Conservation (phyloP, 208 protist species). For the Leishmania guyanensis region DNA sequence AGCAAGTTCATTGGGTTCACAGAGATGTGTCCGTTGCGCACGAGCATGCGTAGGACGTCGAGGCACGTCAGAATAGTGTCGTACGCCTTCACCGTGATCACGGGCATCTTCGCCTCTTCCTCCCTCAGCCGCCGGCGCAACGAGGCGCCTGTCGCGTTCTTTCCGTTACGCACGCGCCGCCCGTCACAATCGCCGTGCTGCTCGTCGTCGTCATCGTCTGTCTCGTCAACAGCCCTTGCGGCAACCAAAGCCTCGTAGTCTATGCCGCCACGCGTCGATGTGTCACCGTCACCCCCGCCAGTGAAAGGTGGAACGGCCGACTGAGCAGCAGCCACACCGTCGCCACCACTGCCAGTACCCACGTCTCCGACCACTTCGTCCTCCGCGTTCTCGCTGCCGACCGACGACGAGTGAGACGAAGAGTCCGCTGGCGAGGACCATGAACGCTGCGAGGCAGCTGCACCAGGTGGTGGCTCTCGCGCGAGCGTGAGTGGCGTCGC, state of each 20-base stretch:
- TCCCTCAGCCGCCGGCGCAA: slow-evolving; percentile 8
- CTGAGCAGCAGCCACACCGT: neutral
- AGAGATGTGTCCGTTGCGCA: slow-evolving; percentile 31
- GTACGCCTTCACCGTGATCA: slow-evolving; percentile 51
- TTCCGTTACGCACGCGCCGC: neutral
- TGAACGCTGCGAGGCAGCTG: neutral
- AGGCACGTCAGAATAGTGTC: slow-evolving; percentile 55
- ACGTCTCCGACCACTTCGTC: neutral
- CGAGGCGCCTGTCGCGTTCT: slow-evolving; percentile 2
- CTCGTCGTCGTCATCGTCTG: neutral
- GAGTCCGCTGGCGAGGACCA: neutral
- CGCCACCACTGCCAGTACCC: neutral
- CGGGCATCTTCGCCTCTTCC: slow-evolving; percentile 23
- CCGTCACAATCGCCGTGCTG: neutral
- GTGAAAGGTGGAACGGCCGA: neutral
- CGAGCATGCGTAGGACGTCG: slow-evolving; percentile 46
- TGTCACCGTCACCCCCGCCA: neutral
- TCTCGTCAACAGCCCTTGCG: neutral
- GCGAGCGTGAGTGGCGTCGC: neutral
- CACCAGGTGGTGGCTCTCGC: neutral
- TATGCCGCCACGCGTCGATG: slow-evolving; percentile 19
- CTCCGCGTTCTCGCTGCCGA: neutral
- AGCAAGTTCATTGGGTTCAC: slow-evolving; percentile 33
- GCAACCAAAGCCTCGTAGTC: slow-evolving; percentile 30
- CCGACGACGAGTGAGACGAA: neutral